Evolutionary conservation across 495 filamentous ascomycete species (phyloP), one percentile per base, ranked within the genome.

Genomic region (Parathielavia hyrcaniae): DNA sequence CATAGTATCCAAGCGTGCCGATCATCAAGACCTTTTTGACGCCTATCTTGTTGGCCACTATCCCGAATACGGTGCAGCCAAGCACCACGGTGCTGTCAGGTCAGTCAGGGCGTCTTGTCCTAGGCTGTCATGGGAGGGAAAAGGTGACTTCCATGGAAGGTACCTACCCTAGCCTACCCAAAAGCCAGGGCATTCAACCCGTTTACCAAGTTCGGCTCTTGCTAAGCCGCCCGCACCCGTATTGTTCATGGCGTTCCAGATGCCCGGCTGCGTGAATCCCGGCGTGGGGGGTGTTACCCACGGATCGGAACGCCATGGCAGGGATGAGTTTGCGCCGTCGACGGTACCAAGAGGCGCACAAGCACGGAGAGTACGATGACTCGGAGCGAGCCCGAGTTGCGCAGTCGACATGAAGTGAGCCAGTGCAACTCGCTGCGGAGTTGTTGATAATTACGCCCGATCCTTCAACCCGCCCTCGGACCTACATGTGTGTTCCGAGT

Each of bases 221-320:
- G 77, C 53, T 78, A 75, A 13, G n/a, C 82, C 81, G 51, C 82
- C 82, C 0, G 81, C 81, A 26, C 82, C 82, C 4, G 80, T 75
- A 26, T 72, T 79, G 58, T 79, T 83, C 47, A 83, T 64, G 2
- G 81, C 81, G 47, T 79, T 81, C 81, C 81, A 84, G 36, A 84
- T 79, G 1, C 81, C 81, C 0, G 80, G 80, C 52, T 82, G 77
- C 10, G 78, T 78, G 64, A 83, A 82, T 52, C 14, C 20, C 5
- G 17, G 11, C 34, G 12, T 39, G 34, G 50, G 10, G 22, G 50
- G 17, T 9, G 46, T 23, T 43, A 17, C 48, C 47, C 26, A 20
- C 4, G 50, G 32, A 46, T 17, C 44, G 38, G 32, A 26, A 19
- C 64, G 63, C 64, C 59, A 59, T 68, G 50, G 44, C 61, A 66